These are phyloP conservation scores for Fusarium sp. DNA, from an alignment of 2,329 filamentous ascomycete species.

Conservation along the genomic window DNA sequence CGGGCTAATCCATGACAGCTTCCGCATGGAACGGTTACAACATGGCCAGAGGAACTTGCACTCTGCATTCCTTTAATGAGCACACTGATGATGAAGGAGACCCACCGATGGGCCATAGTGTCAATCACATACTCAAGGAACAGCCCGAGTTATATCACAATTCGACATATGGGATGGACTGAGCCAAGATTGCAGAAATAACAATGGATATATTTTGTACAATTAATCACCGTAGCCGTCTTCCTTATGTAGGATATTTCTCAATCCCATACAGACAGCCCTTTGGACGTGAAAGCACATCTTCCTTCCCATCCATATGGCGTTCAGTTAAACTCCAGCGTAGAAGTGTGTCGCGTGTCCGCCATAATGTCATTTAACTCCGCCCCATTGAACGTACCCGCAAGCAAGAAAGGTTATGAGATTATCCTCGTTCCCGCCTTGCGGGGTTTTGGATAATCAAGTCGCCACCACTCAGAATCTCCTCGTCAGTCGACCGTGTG, in stretches of 20 bases:
- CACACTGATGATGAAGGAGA: constrained; percentile 72
- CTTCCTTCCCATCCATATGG: constrained; percentile 23
- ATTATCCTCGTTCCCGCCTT: constrained; percentile 22
- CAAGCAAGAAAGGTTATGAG: constrained; percentile 41
- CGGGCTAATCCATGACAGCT: constrained; percentile 60
- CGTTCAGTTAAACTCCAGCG: constrained; percentile 34
- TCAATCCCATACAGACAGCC: constrained; percentile 14
- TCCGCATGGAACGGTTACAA: constrained; percentile 86
- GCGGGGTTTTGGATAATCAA: constrained; percentile 30
- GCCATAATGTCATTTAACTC: constrained; percentile 46
- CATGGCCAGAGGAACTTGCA: constrained; percentile 78
- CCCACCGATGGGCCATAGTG: constrained; percentile 64
- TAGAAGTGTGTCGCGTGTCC: constrained; percentile 42
- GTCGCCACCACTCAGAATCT: constrained; percentile 33
- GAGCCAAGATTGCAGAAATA: constrained; percentile 30
- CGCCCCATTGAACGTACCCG: constrained; percentile 42
- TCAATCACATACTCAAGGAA: constrained; percentile 68
- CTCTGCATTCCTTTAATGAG: constrained; percentile 82
- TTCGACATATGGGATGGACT: constrained; percentile 32
- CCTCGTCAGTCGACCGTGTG: constrained; percentile 46
- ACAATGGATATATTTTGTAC: constrained; percentile 44
- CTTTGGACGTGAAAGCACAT: constrained; percentile 25
- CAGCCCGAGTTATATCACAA: constrained; percentile 44
- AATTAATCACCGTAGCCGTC: constrained; percentile 33
- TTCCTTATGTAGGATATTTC: constrained; percentile 13